Evolutionary conservation across 2,329 filamentous ascomycete genomes (phyloP).

Genomic region (Sarocladium strictum): DNA sequence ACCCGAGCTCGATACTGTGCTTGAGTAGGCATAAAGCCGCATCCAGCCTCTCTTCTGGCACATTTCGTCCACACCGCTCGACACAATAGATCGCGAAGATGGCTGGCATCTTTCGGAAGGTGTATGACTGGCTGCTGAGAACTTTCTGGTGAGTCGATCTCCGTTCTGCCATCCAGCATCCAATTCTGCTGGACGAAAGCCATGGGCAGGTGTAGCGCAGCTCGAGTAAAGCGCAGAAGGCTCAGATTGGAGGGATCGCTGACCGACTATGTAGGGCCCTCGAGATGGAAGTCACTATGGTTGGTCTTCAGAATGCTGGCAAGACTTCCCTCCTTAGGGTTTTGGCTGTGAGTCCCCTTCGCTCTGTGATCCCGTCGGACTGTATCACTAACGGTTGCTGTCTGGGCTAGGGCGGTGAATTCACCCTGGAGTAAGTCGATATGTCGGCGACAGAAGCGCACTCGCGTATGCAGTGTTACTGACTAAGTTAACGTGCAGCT

Average conservation of each 20-base stretch:
- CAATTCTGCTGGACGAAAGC: not conserved
- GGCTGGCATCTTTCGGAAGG: conserved; percentile 85
- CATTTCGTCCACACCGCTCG: not conserved
- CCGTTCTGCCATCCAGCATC: not conserved
- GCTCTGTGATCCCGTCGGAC: conserved; percentile 10
- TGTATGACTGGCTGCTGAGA: conserved; percentile 98
- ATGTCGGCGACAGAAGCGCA: not conserved
- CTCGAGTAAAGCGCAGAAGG: not conserved
- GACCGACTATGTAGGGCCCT: conserved; percentile 58
- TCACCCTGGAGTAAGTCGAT: conserved; percentile 85
- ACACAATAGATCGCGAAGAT: conserved; percentile 42
- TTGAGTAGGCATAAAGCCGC: too few relatives aligned
- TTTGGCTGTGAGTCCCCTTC: conserved; percentile 68
- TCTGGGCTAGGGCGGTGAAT: conserved; percentile 81
- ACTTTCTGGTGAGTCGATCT: conserved; percentile 77
- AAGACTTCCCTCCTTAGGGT: conserved; percentile 94
- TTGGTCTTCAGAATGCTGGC: conserved; percentile 94
- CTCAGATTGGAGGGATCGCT: not conserved
- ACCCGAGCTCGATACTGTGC: not conserved
- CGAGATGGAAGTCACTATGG: conserved; percentile 99
- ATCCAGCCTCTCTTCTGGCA: not conserved
- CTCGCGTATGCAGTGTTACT: conserved; percentile 6
- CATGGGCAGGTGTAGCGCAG: too few relatives aligned
- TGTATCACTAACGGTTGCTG: not conserved
- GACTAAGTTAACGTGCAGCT: conserved; percentile 48